Evolutionary conservation across 306 rosid genomes (phyloP), one percentile per base, ranked within the genome.

Genomic region (Pterocarpus macrocarpus): DNA sequence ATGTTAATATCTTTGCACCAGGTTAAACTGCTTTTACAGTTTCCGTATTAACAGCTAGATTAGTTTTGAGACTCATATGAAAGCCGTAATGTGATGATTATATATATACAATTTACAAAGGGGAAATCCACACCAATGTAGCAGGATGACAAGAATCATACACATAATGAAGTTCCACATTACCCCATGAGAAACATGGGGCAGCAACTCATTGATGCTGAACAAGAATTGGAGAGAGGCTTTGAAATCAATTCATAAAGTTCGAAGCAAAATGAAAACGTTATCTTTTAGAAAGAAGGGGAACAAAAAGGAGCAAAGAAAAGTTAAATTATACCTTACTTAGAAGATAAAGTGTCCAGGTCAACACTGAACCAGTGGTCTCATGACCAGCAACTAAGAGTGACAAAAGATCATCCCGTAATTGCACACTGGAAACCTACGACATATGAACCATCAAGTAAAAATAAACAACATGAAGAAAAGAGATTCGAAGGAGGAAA

Each of bases 381-480:
- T 95, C 98, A 44, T 93, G 99, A 67, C 99, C 99, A 73, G 99
- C 99, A 79, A 95, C 98, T 82, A 95, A 81, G 82, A 95, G 85
- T 45, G 97, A 95, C 87, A 95, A 85, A 76, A 95, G 98, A 84
- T 95, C 99, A 70, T 95, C 97, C 71, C 97, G 92, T 76, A 93
- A 81, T 78, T 95, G 98, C 72, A 85, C 88, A 84, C 99, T 93
- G 55, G 97, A 89, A 79, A 95, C 99, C 98, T 92, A 75, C 67
- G 80, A 55, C 73, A 75, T 22, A 45, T 71, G 68, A 75, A 64
- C 39, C 76, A 81, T 63, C 16, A 64, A 58, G 44, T 73, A 14
- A 82, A 75, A 77, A 76, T 74, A 80, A 80, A 41, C 8, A 63
- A 17, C 35, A 76, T 30, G 59, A 70, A 52, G 58, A 78, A 53